phyloP scores from a whole-genome alignment of 768 basidiomycete species.

The Rhodocollybia butyracea region DNA sequence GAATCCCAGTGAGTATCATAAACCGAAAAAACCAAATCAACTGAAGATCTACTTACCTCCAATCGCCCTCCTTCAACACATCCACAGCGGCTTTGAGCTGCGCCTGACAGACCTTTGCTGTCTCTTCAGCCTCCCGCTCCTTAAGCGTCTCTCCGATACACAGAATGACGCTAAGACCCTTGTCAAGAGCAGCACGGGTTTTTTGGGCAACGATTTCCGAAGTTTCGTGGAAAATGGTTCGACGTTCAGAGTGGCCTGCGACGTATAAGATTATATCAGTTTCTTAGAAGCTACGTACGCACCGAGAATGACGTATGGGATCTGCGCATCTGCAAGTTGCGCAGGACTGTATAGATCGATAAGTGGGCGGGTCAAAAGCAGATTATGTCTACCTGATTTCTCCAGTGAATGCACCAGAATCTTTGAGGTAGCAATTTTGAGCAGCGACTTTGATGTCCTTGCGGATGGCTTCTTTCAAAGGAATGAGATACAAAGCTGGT shows the following conservation, averaged over 20 bases:
- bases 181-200: conserved; percentile 77
- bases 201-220: conserved; percentile 82
- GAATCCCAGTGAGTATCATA: neutral
- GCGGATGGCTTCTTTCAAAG: conserved; percentile 58
- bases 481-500: conserved; percentile 83
- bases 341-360: conserved; percentile 48
- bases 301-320: conserved; percentile 93
- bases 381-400: conserved; percentile 79
- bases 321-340: conserved; percentile 82
- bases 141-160: conserved; percentile 94
- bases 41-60: conserved; percentile 57
- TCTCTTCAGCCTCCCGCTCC: conserved; percentile 79
- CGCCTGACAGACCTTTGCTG: conserved; percentile 72
- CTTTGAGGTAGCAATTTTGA: conserved; percentile 87
- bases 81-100: conserved; percentile 79
- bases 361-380: neutral
- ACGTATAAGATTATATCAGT: neutral
- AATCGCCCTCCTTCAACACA: conserved; percentile 60
- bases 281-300: conserved; percentile 15
- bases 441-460: conserved; percentile 79
- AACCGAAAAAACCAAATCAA: neutral
- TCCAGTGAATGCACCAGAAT: conserved; percentile 90
- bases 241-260: conserved; percentile 92
- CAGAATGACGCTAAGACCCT: conserved; percentile 82
- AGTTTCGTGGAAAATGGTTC: conserved; percentile 87